Percentiles rank a stretch among this genome's conserved stretches.
Conservation (phyloP, 2,329 filamentous ascomycete species). For the Aspergillus sclerotialis region DNA sequence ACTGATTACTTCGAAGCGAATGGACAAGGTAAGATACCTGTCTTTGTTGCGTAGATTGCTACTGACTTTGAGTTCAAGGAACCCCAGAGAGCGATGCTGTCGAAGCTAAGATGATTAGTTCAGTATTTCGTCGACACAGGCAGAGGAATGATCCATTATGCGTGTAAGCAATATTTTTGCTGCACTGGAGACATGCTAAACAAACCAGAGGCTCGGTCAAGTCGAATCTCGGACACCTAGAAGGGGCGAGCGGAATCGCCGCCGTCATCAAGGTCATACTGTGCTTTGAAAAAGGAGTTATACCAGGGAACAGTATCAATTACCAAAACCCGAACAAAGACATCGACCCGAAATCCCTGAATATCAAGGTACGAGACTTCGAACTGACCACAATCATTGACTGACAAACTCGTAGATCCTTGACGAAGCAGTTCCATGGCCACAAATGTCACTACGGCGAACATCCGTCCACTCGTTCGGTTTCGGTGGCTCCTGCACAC, state of each 20-base stretch:
- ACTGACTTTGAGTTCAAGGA: constrained; percentile 36
- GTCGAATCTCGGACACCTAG: constrained; percentile 16
- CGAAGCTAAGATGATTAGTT: constrained; percentile 9
- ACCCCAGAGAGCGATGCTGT: constrained; percentile 21
- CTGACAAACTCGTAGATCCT: constrained; percentile 2
- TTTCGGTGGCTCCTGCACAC: constrained; percentile 28
- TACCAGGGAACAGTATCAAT: constrained; percentile 35
- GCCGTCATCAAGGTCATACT: constrained; percentile 37
- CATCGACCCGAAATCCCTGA: constrained; percentile 28
- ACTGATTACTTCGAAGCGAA: constrained; percentile 9
- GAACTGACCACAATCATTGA: too few species aligned
- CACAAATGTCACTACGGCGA: constrained; percentile 16
- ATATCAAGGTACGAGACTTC: constrained; percentile 27
- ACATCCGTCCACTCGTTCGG: constrained; percentile 32
- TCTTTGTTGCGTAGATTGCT: too few species aligned
- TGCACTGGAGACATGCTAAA: constrained; percentile 2
- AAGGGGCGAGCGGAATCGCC: constrained; percentile 32
- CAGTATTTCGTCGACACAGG: constrained; percentile 6
- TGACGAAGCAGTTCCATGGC: constrained; percentile 14
- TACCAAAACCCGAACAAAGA: constrained; percentile 33
- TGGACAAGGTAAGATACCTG: constrained; percentile 6
- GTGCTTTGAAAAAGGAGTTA: constrained; percentile 38
- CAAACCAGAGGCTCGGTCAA: constrained; percentile 10
- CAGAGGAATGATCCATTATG: neutral
- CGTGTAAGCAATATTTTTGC: constrained; percentile 1